These are phyloP conservation scores for Aspergillus cavernicola DNA, from an alignment of 495 filamentous ascomycete genomes.

Conservation along the genomic window DNA sequence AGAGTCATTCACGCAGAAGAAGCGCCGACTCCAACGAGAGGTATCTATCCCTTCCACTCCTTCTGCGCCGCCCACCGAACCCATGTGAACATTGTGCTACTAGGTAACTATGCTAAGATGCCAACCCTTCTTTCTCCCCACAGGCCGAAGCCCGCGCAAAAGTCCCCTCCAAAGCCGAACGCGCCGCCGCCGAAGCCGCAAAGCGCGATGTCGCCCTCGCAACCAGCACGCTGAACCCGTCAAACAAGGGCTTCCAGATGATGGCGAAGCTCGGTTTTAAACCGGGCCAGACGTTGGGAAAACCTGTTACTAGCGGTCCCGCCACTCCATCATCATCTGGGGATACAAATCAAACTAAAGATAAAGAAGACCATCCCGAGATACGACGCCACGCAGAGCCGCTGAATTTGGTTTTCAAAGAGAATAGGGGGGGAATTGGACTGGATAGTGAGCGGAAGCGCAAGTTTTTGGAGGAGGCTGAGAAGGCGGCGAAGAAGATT, in stretches of 20 bases:
- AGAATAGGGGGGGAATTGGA: slow-evolving; percentile 83
- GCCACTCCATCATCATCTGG: no score
- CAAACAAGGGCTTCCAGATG: slow-evolving; percentile 83
- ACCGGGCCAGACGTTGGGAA: slow-evolving; percentile 66
- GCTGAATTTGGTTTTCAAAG: slow-evolving; percentile 65
- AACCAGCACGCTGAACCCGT: slow-evolving; percentile 61
- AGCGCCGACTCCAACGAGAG: slow-evolving; percentile 53
- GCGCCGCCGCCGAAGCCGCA: slow-evolving; percentile 61
- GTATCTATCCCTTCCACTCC: slow-evolving; percentile 20
- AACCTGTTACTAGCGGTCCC: slow-evolving; percentile 23
- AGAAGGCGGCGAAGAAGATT: slow-evolving; percentile 56
- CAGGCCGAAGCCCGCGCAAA: slow-evolving; percentile 44
- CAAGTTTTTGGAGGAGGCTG: slow-evolving; percentile 65
- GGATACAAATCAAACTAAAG: background rate
- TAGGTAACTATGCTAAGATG: no score
- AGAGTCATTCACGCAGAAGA: slow-evolving; percentile 57
- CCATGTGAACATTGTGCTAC: no score
- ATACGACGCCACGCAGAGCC: slow-evolving; percentile 61
- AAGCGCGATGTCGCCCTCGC: slow-evolving; percentile 72
- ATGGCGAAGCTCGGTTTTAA: slow-evolving; percentile 96
- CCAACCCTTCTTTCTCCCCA: background rate
- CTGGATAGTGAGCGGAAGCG: slow-evolving; percentile 77
- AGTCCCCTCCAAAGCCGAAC: slow-evolving; percentile 74
- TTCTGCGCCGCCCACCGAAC: no score
- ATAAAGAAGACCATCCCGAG: background rate